Conservation (phyloP, 345 rosid genomes). For the Rhodamnia rubescens region DNA sequence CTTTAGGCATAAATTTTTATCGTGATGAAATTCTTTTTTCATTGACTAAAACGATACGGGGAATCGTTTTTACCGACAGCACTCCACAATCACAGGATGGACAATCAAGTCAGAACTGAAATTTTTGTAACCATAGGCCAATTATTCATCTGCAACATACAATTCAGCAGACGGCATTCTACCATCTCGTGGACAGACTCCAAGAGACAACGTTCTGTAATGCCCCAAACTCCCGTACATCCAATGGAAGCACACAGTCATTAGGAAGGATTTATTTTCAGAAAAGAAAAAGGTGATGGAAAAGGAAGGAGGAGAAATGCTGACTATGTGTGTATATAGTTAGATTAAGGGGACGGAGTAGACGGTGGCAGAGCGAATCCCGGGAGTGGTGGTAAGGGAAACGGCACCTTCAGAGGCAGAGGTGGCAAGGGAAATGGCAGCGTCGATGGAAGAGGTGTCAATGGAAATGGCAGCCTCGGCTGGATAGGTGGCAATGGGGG, state of each 20-base stretch:
- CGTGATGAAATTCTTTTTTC: no score
- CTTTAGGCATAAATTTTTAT: no score
- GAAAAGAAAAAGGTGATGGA: neutral
- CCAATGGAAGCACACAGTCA: neutral
- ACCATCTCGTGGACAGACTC: neutral
- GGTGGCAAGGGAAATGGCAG: neutral
- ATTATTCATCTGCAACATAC: neutral
- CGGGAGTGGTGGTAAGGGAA: neutral
- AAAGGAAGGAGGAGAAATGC: neutral
- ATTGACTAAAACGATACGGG: no score
- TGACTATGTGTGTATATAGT: neutral
- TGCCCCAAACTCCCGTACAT: neutral
- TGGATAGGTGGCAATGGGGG: slow-evolving; percentile 19
- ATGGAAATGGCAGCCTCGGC: no score
- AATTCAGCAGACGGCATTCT: neutral
- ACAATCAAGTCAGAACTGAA: neutral
- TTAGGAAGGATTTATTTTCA: neutral
- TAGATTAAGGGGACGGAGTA: neutral
- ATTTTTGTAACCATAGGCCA: neutral
- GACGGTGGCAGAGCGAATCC: neutral
- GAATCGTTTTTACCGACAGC: no score
- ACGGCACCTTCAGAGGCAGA: neutral
- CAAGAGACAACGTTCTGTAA: neutral
- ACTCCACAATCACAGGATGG: neutral
- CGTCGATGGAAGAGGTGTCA: no score